A percentile compares a stretch with the other conserved stretches of the same genome.
Evolutionary conservation across 345 rosid species (phyloP).

Genomic region (Populus davidiana): DNA sequence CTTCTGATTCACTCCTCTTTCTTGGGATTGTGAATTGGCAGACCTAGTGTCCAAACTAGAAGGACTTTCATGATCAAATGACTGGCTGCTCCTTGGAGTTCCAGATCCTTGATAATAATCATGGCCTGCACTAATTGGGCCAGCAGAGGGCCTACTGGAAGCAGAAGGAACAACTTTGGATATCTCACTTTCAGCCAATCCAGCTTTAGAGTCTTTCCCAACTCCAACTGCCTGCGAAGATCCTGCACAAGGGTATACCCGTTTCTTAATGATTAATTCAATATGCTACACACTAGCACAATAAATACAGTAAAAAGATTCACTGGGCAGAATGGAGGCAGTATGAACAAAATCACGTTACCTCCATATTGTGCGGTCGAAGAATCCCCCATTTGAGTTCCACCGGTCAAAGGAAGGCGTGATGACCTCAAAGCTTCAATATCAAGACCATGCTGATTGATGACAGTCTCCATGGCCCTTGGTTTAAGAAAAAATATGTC

Average conservation of each 20-base stretch:
- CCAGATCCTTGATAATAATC: slow-evolving; percentile 73
- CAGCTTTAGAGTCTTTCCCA: slow-evolving; percentile 50
- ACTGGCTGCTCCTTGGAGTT: slow-evolving; percentile 59
- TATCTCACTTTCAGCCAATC: slow-evolving; percentile 59
- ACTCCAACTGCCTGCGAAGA: slow-evolving; percentile 64
- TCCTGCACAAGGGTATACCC: slow-evolving; percentile 43
- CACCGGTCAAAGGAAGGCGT: slow-evolving; percentile 62
- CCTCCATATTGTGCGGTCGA: slow-evolving; percentile 64
- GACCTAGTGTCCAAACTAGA: slow-evolving; percentile 87
- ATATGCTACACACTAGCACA: neutral
- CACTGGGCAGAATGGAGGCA: neutral
- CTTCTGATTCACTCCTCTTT: slow-evolving; percentile 53
- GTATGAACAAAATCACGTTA: slow-evolving; percentile 20
- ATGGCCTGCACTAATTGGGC: slow-evolving; percentile 59
- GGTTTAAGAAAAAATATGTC: slow-evolving; percentile 12
- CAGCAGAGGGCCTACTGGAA: slow-evolving; percentile 65
- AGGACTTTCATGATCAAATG: slow-evolving; percentile 89
- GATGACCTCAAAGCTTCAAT: slow-evolving; percentile 80
- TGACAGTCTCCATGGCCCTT: slow-evolving; percentile 99
- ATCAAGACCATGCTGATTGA: slow-evolving; percentile 86
- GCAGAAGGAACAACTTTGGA: slow-evolving; percentile 58
- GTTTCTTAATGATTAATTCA: slow-evolving; percentile 7
- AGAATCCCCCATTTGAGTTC: slow-evolving; percentile 72
- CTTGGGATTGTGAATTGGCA: slow-evolving; percentile 81
- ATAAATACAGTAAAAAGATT: neutral